Evolutionary conservation across 2,329 filamentous ascomycete species (phyloP), one percentile per base, ranked within the genome.

Genomic region (Neofusicoccum ribis): DNA sequence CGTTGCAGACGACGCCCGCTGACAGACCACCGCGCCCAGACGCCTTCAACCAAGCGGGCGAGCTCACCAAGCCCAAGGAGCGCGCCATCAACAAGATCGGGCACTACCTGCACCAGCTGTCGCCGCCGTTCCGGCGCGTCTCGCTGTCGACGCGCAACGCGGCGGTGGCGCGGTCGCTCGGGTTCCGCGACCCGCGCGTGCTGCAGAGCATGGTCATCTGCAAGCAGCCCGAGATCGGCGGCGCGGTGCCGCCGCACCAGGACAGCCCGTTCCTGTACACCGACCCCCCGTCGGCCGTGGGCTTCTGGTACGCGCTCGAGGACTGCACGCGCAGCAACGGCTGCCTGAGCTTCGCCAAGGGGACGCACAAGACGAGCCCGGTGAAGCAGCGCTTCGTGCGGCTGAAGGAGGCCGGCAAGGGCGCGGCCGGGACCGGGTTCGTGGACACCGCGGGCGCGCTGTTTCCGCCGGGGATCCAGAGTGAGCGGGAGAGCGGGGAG

Each of bases 201-300:
- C 83, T 99, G 61, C 95, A 99, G 82, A 95, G 91, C 76, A 99
- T 99, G 95, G 85, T 98, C 34, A 98, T 99, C 71, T 97, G 93
- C 86, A 99, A 99, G 79, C 94, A 97, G 80, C 93, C 95, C 23
- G 92, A 96, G 79, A 97, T 98, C 62, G 95, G 95, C 34, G 94
- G 91, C 23, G 91, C 91, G 1, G 95, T 98, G 49, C 92, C 91
- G 0, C 88, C 92, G 23, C 95, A 99, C 77, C 93, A 97, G 80
- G 94, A 98, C 78, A 92, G 87, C 69, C 93, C 92, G 0, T 99
- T 98, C 71, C 72, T 99, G 67, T 98, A 96, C 77, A 98, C 95
- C 1, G 82, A 93, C 69, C 90, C 92, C 43, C 94, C 94, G 0
- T 91, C 87, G 44, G 95, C 95, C 0, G 91, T 98, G 2, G 95